Percentiles rank a stretch among this genome's conserved stretches.
Evolutionary conservation across 1,139 yeast species (phyloP).

Genomic region (Hyphopichia wangnamkhiaoensis): DNA sequence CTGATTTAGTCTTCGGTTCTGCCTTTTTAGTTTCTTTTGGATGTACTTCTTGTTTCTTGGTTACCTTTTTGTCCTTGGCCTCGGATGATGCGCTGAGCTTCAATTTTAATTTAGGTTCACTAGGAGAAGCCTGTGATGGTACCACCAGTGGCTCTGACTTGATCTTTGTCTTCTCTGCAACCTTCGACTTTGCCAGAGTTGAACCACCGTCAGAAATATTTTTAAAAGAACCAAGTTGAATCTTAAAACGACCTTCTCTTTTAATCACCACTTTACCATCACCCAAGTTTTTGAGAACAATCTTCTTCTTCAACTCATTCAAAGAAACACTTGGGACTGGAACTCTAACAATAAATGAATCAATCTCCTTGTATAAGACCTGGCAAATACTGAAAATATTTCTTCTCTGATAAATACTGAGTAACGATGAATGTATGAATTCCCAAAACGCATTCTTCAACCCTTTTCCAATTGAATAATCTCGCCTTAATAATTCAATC

Average conservation of each 20-base stretch:
- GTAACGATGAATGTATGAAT: constrained; percentile 59
- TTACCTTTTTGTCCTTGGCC: constrained; percentile 4
- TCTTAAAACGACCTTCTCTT: constrained; percentile 48
- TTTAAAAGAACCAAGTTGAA: constrained; percentile 33
- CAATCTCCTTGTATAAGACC: constrained; percentile 65
- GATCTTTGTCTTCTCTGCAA: not conserved
- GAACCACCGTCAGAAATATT: not conserved
- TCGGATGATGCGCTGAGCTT: constrained; percentile 11
- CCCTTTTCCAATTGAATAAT: constrained; percentile 64
- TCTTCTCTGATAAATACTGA: constrained; percentile 63
- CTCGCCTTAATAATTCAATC: constrained; percentile 64
- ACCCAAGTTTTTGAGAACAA: constrained; percentile 57
- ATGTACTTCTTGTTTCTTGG: not conserved
- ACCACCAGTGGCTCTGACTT: constrained; percentile 1
- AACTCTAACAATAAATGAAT: constrained; percentile 59
- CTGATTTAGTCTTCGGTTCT: constrained; percentile 1
- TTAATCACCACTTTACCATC: constrained; percentile 46
- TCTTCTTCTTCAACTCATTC: constrained; percentile 55
- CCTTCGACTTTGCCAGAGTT: not conserved
- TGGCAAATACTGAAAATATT: constrained; percentile 64
- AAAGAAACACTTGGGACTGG: constrained; percentile 58
- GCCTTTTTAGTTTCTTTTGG: not conserved
- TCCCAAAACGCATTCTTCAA: constrained; percentile 67
- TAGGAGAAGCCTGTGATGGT: not conserved
- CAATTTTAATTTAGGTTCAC: constrained; percentile 24